Conservation (phyloP, 2,329 filamentous ascomycete genomes). For the Sphaerulina musiva region DNA sequence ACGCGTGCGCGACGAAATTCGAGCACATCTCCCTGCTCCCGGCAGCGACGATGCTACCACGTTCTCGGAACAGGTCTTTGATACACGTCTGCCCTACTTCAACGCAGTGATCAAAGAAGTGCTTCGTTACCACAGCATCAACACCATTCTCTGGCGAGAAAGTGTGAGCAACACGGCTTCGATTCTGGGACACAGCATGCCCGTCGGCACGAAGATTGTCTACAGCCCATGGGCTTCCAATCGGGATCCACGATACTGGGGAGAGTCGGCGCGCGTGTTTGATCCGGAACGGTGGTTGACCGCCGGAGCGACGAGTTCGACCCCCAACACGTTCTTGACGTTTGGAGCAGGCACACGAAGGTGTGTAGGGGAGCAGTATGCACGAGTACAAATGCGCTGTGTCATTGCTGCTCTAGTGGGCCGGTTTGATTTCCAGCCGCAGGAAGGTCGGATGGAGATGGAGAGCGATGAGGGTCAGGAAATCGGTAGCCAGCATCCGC, state of each 20-base stretch:
- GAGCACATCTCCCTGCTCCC: constrained; percentile 1
- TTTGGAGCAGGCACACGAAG: constrained; percentile 9
- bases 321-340: constrained; percentile 3
- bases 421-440: constrained; percentile 8
- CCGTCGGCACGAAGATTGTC: constrained; percentile 5
- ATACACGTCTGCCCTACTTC: constrained; percentile 11
- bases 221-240: constrained; percentile 8
- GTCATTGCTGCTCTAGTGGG: constrained; percentile 11
- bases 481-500: constrained; percentile 12
- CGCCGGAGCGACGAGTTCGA: neutral
- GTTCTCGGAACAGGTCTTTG: neutral
- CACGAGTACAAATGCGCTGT: constrained; percentile 9
- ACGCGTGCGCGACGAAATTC: constrained; percentile 13
- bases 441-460: neutral
- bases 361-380: constrained; percentile 11
- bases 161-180: neutral
- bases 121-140: constrained; percentile 16
- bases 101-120: constrained; percentile 16
- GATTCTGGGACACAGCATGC: neutral
- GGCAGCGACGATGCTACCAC: neutral
- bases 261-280: constrained; percentile 3
- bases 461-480: constrained; percentile 11
- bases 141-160: constrained; percentile 16
- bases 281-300: constrained; percentile 8
- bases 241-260: constrained; percentile 6